Conservation (phyloP, 176 grass and related monocot genomes). For the Phoenix roebelenii region DNA sequence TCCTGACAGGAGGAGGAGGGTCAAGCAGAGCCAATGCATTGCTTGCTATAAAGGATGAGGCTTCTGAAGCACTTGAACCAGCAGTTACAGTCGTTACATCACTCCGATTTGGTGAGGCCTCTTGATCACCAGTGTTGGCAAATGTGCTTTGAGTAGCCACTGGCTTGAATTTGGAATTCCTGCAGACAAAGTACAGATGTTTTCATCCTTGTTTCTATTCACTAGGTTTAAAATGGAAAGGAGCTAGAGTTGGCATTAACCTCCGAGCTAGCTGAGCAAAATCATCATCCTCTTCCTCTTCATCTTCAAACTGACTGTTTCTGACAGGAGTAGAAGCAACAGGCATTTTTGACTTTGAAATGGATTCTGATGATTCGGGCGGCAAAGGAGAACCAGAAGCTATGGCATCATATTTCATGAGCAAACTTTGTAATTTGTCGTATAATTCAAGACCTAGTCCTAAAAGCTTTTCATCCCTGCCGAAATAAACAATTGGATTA, state of each 20-base stretch:
- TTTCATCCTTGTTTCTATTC: too few relatives aligned
- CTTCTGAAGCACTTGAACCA: conserved; percentile 30
- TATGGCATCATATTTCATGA: conserved; percentile 57
- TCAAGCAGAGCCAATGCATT: conserved; percentile 71
- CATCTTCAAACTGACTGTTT: conserved; percentile 21
- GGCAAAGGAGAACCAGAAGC: conserved; percentile 39
- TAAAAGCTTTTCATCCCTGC: conserved; percentile 70
- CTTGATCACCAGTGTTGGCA: not conserved
- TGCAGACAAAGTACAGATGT: not conserved
- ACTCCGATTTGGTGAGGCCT: conserved; percentile 29
- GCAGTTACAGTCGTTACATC: conserved; percentile 41
- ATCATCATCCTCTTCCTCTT: conserved; percentile 63
- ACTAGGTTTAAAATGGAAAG: too few relatives aligned
- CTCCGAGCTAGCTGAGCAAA: conserved; percentile 65
- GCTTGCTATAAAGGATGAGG: conserved; percentile 32
- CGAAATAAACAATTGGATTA: not conserved
- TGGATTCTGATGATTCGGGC: conserved; percentile 31
- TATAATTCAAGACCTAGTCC: conserved; percentile 77
- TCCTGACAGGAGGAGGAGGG: conserved; percentile 29
- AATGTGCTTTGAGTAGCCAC: conserved; percentile 10
- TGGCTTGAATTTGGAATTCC: conserved; percentile 28
- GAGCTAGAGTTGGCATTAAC: conserved; percentile 10
- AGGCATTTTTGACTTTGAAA: conserved; percentile 14
- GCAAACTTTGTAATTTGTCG: conserved; percentile 59
- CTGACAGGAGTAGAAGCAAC: conserved; percentile 15